These are phyloP conservation scores for Penicillium macrosclerotiorum DNA, from an alignment of 495 filamentous ascomycete genomes.

Conservation along the genomic window DNA sequence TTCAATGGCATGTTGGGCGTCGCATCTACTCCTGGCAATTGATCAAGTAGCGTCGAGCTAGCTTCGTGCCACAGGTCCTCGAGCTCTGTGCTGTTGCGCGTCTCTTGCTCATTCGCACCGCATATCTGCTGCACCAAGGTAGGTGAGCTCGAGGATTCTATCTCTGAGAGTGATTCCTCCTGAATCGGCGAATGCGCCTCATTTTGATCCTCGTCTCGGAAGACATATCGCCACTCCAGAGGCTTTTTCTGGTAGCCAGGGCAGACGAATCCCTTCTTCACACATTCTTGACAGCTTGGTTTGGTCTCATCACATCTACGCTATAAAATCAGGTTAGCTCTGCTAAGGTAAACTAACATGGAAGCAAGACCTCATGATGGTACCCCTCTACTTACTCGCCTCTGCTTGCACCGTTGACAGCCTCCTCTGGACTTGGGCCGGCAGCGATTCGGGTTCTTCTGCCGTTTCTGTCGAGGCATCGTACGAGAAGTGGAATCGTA, in stretches of 20 bases:
- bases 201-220: constrained; percentile 13
- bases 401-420: constrained; percentile 25
- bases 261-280: constrained; percentile 16
- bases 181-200: too few species aligned
- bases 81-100: constrained; percentile 1
- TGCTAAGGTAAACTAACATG: not conserved
- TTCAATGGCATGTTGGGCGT: constrained; percentile 9
- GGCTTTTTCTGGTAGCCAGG: constrained; percentile 24
- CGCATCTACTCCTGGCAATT: constrained; percentile 12
- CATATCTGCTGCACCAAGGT: not conserved
- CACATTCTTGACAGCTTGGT: constrained; percentile 25
- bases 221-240: constrained; percentile 26
- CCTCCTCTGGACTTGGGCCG: constrained; percentile 26
- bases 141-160: not conserved
- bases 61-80: constrained; percentile 15
- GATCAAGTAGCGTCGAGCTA: constrained; percentile 14
- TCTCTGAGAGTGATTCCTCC: not conserved
- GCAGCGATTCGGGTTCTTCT: constrained; percentile 27
- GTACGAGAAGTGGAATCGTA: too few species aligned
- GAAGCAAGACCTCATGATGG: constrained; percentile 2
- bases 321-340: constrained; percentile 11
- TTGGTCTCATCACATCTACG: constrained; percentile 28
- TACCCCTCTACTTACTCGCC: constrained; percentile 24
- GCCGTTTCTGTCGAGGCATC: constrained; percentile 14
- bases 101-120: too few species aligned